phyloP scores from a whole-genome alignment of 2,329 filamentous ascomycete genomes.

The Mycosphaerella arachidis region DNA sequence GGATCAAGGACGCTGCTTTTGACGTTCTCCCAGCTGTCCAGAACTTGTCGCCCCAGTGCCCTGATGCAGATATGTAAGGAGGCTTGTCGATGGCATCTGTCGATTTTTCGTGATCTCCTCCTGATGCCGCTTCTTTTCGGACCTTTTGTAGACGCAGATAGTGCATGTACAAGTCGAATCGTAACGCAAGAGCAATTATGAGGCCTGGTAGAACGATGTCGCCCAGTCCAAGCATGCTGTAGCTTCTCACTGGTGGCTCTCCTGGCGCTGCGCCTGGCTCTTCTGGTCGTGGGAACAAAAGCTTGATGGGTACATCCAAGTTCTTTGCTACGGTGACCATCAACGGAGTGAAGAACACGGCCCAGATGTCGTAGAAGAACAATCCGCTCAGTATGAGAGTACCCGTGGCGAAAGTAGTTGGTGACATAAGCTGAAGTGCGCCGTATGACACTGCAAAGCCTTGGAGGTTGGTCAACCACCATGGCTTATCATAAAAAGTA shows the following conservation, averaged over 20 bases:
- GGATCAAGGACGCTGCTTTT: background rate
- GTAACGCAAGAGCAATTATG: conserved; percentile 77
- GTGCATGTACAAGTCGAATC: conserved; percentile 85
- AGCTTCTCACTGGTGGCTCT: conserved; percentile 39
- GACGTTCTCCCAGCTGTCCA: conserved; percentile 56
- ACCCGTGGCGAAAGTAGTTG: conserved; percentile 80
- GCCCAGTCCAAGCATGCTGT: conserved; percentile 83
- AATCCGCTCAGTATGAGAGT: conserved; percentile 71
- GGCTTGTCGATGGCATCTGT: conserved; percentile 33
- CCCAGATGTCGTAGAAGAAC: conserved; percentile 93
- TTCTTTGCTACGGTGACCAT: conserved; percentile 86
- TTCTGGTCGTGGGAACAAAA: conserved; percentile 70
- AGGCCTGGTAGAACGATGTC: conserved; percentile 92
- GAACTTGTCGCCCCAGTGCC: conserved; percentile 76
- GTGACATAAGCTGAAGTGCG: conserved; percentile 77
- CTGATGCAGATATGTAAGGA: conserved; percentile 50
- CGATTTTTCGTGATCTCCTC: conserved; percentile 26
- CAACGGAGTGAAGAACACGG: conserved; percentile 82
- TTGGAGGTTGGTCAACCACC: conserved; percentile 78
- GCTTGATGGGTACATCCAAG: conserved; percentile 87
- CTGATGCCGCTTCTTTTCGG: conserved; percentile 11
- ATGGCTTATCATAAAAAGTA: conserved; percentile 59
- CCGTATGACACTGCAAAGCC: conserved; percentile 80
- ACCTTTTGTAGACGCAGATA: conserved; percentile 64
- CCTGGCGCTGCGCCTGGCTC: conserved; percentile 22